phyloP scores from a whole-genome alignment of 768 basidiomycete species.

The Boletales sp. region DNA sequence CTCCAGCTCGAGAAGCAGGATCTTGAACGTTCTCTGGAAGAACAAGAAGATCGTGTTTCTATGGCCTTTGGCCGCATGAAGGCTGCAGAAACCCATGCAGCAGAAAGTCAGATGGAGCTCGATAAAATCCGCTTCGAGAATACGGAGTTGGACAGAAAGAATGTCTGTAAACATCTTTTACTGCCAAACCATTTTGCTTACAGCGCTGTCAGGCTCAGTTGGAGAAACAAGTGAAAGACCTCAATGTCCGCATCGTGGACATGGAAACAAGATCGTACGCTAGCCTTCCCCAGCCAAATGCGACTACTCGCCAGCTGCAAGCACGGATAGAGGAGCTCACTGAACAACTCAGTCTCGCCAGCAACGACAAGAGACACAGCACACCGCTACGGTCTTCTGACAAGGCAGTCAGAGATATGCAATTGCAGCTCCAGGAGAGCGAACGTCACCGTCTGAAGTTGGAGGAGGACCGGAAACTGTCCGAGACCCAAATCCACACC shows the following conservation, averaged over 20 bases:
- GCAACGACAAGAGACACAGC: constrained; percentile 38
- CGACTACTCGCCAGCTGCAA: constrained; percentile 58
- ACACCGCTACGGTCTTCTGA: constrained; percentile 40
- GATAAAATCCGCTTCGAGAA: constrained; percentile 78
- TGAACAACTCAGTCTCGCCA: constrained; percentile 39
- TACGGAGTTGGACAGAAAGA: constrained; percentile 71
- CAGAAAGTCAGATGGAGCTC: constrained; percentile 72
- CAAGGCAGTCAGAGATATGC: constrained; percentile 49
- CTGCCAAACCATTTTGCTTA: background rate
- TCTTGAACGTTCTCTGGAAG: constrained; percentile 71
- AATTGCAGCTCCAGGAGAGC: constrained; percentile 53
- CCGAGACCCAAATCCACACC: constrained; percentile 53
- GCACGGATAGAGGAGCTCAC: constrained; percentile 70
- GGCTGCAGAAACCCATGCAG: constrained; percentile 73
- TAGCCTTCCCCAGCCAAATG: constrained; percentile 55
- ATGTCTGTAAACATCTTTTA: constrained; percentile 43
- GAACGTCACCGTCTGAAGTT: constrained; percentile 59
- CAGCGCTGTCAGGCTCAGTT: constrained; percentile 55
- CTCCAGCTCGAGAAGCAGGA: constrained; percentile 80
- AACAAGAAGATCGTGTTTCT: constrained; percentile 68
- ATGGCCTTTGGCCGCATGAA: constrained; percentile 76
- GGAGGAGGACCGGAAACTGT: constrained; percentile 61
- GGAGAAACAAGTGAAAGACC: constrained; percentile 82
- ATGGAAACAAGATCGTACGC: constrained; percentile 76
- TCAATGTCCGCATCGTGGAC: constrained; percentile 79